These are phyloP conservation scores for Sclerotinia sclerotiorum DNA, from an alignment of 2,329 filamentous ascomycete species.

Conservation along the genomic window DNA sequence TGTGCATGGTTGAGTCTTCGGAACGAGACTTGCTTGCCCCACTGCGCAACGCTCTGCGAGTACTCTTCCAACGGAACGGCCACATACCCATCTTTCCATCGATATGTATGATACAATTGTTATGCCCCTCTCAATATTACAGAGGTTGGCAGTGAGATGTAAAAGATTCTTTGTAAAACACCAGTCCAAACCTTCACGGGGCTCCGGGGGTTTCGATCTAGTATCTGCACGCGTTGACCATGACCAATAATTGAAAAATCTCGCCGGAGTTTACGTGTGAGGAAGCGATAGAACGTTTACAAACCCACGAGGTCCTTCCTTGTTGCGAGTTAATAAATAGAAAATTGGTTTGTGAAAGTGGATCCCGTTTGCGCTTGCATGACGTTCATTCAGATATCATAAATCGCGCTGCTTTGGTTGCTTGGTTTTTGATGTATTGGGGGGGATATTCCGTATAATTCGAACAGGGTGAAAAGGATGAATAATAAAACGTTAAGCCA, in stretches of 20 bases:
- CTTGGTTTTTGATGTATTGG: background rate
- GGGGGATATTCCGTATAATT: background rate
- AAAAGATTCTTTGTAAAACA: background rate
- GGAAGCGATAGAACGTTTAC: conserved; percentile 12
- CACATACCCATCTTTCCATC: conserved; percentile 68
- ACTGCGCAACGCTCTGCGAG: conserved; percentile 57
- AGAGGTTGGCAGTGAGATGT: conserved; percentile 10
- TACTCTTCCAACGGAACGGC: conserved; percentile 76
- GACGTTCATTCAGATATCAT: conserved; percentile 16
- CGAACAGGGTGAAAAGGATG: background rate
- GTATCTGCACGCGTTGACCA: conserved; percentile 20
- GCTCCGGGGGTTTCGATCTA: conserved; percentile 16
- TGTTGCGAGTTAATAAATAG: conserved; percentile 22
- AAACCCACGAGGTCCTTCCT: conserved; percentile 23
- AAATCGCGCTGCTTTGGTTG: background rate
- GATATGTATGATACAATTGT: conserved; percentile 24
- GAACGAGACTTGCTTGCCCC: conserved; percentile 56
- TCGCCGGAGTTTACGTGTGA: conserved; percentile 7
- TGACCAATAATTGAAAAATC: conserved; percentile 16
- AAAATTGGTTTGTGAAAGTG: conserved; percentile 20
- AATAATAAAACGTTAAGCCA: background rate
- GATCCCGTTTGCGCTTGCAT: conserved; percentile 17
- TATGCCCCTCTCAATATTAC: conserved; percentile 23
- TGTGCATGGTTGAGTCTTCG: conserved; percentile 50
- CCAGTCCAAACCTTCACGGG: background rate